Base-by-base conservation (phyloP, 1,139 yeast genomes). In the Geotrichum histeridarum region DNA sequence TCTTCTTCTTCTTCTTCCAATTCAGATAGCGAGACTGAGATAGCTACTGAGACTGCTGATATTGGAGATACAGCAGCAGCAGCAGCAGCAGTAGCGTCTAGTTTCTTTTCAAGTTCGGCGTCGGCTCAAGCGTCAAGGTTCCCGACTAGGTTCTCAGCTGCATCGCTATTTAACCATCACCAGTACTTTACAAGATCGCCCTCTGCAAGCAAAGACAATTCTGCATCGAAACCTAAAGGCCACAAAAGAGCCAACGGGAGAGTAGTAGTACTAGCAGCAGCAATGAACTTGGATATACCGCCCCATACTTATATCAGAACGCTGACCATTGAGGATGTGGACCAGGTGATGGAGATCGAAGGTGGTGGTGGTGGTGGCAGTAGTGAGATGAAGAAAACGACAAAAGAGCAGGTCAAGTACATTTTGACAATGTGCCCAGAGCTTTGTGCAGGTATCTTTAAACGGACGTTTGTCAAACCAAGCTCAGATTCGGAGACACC, bases 401-500 rank as follows among this genome's bases (percentile, higher is more conserved):
- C 67, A 30, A 89, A 83, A 55, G 83, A 80, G 63, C 42, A 54
- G 57, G 35, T 55, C 57, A 72, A 73, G 60, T 91, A 87, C 72
- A 77, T 97, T 63, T 75, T 93, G 61, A 77, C 79, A 2, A 81
- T 76, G 2, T 90, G 97, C 68, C 98, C 98, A 9, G 99, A 93
- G 69, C 78, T 93, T 58, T 83, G 94, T 61, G 82, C 91, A 4
- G 98, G 98, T 1, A 76, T 93, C 57, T 91, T 91, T 65, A 76
- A 86, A 51, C 79, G 97, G 66, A 36, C 15, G 1, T 45, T 45
- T 30, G 18, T 14, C 14, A 17, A 27, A n/a, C 27, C 18, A 11
- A 14, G 31, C 14, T 11, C 14, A 30, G 47, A 30, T 43, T 11
- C 38, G 27, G 17, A 41, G 2, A 35, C 14, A 2, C 8, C 48